A percentile compares a stretch with the other conserved stretches of the same genome.
These are phyloP conservation scores for Penicillium pulvis DNA, from an alignment of 495 filamentous ascomycete species.

Conservation along the genomic window DNA sequence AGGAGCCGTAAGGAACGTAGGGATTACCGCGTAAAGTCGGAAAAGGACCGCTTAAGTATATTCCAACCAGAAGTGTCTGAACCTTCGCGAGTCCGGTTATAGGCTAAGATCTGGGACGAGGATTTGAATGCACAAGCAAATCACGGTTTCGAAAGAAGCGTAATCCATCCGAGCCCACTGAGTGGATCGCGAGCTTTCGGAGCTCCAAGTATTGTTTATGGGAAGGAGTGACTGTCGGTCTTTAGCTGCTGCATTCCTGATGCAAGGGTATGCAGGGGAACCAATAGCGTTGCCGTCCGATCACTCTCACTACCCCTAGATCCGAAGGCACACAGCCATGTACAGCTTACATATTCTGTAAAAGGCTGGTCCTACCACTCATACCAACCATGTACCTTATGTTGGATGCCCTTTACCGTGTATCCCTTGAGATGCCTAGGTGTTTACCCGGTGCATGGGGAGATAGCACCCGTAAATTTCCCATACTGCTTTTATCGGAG, in stretches of 20 bases:
- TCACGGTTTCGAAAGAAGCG: neutral
- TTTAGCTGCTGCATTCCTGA: neutral
- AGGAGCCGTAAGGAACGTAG: neutral
- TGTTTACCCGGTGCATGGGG: neutral
- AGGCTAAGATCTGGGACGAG: neutral
- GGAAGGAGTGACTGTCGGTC: neutral
- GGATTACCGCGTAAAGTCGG: neutral
- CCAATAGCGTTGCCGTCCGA: neutral
- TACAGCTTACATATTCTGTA: neutral
- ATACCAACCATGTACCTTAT: neutral
- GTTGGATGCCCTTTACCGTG: neutral
- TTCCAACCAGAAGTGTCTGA: neutral
- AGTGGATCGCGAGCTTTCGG: neutral
- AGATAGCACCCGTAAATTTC: neutral
- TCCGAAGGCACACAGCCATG: neutral
- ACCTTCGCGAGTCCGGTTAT: neutral
- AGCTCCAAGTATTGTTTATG: conserved; percentile 2
- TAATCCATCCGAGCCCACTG: neutral
- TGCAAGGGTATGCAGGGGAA: conserved; percentile 7
- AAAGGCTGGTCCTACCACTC: neutral
- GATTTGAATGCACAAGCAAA: neutral
- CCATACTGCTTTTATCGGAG: neutral
- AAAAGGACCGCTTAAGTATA: neutral
- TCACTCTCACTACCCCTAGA: conserved; percentile 1
- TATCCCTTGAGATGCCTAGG: neutral